Evolutionary conservation across 2,329 filamentous ascomycete genomes (phyloP), one percentile per base, ranked within the genome.

Genomic region (Alternaria panax): DNA sequence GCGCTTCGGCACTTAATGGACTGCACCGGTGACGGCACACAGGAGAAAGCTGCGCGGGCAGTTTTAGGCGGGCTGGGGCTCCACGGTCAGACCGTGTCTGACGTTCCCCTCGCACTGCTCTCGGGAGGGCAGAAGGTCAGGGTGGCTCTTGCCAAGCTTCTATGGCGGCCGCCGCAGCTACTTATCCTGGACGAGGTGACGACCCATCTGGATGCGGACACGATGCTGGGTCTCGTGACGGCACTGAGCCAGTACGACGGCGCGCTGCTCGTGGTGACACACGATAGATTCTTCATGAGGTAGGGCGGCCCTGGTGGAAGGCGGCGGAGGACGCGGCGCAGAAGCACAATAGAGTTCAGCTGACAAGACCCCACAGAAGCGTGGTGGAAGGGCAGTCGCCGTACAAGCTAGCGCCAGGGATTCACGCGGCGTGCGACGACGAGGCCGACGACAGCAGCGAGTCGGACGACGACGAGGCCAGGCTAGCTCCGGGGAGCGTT

Each of bases 151-250:
- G 90, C 90, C 1, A 84, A 86, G 47, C 78, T 93, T n/a, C 79
- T 94, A 34, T 89, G 88, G 84, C 81, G 80, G 40, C 82, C 85
- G 4, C 91, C 91, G 20, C 91, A 93, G 65, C 85, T 91, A 57
- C 83, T 94, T 2, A 84, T 94, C 6, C 84, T 94, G 7, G 92
- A 94, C 73, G 92, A 92, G 75, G 89, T 92, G 24, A 95, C 92
- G 7, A 94, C 92, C 1, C 92, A 96, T 80, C 82, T 96, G 40
- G 92, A 96, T 74, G 91, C 90, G 62, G 87, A 95, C 78, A 94
- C 90, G 0, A 91, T 94, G 24, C 85, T 87, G 7, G 91, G 90
- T 2, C 78, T 96, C 54, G 84, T 90, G 1, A 83, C 86, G 24
- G 90, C 89, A 2, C 75, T 96, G 63, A 83, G 84, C 14, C 79